phyloP scores from a whole-genome alignment of 805 yeast species.

The Ogataea nakhonphanomensis region DNA sequence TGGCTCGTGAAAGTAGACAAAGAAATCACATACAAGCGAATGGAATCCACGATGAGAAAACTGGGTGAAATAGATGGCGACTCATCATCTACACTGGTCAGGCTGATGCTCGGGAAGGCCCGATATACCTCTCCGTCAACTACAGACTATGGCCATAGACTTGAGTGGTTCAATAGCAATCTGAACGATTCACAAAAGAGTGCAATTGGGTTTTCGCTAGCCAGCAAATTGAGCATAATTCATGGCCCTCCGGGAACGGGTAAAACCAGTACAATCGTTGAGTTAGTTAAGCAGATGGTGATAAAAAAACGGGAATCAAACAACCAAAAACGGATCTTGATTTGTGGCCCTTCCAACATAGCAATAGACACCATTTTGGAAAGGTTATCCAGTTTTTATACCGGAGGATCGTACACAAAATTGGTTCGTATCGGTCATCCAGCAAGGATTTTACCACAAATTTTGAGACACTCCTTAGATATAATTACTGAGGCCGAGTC shows the following conservation, averaged over 20 bases:
- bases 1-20: conserved; percentile 70
- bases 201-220: conserved; percentile 69
- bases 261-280: conserved; percentile 81
- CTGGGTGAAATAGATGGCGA: conserved; percentile 44
- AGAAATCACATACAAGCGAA: conserved; percentile 69
- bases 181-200: conserved; percentile 68
- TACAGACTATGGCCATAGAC: conserved; percentile 5
- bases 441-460: conserved; percentile 66
- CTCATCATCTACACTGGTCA: conserved; percentile 38
- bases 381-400: conserved; percentile 48
- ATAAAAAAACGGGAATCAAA: conserved; percentile 18
- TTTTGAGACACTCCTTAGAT: conserved; percentile 72
- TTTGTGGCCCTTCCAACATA: conserved; percentile 93
- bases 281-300: conserved; percentile 70
- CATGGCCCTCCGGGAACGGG: conserved; percentile 89
- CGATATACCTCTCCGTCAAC: conserved; percentile 32
- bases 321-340: conserved; percentile 51
- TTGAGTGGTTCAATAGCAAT: conserved; percentile 39
- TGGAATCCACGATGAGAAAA: conserved; percentile 73
- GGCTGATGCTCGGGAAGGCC: conserved; percentile 44
- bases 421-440: conserved; percentile 93
- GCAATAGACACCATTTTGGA: conserved; percentile 90
- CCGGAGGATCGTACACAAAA: conserved; percentile 35
- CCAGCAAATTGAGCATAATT: conserved; percentile 50
- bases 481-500: conserved; percentile 56